These are phyloP conservation scores for Schizochytrium sp. DNA, from an alignment of 108 stramenopile genomes.

Conservation along the genomic window DNA sequence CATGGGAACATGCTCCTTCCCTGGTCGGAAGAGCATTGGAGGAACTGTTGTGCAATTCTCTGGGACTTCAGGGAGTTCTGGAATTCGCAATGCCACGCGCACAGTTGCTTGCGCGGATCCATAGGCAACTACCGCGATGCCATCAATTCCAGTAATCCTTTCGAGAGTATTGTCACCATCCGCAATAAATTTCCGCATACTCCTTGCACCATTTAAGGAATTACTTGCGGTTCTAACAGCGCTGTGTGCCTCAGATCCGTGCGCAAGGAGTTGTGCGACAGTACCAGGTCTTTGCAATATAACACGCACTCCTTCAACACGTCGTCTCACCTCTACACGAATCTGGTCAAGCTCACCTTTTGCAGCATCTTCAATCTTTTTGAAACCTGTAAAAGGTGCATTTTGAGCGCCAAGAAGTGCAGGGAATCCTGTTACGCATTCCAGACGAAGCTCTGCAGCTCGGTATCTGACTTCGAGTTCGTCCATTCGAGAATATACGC, in stretches of 20 bases:
- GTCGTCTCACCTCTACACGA: background rate
- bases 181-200: background rate
- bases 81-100: conserved; percentile 8
- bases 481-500: background rate
- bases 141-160: background rate
- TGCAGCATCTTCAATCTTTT: background rate
- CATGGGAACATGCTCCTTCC: background rate
- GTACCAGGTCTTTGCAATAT: conserved; percentile 2
- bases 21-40: conserved; percentile 23
- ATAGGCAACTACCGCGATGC: background rate
- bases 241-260: background rate
- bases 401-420: background rate
- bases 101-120: background rate
- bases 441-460: background rate
- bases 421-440: background rate
- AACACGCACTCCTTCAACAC: background rate
- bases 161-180: background rate
- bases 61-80: conserved; percentile 47
- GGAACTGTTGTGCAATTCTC: conserved; percentile 18
- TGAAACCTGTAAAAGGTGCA: background rate
- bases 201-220: no score
- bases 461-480: conserved; percentile 28
- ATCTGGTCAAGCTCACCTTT: background rate
- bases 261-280: background rate
- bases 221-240: no score